A percentile compares a stretch with the other conserved stretches of the same genome.
These are phyloP conservation scores for Globisporangium cystogenes DNA, from an alignment of 352 stramenopile species.

Conservation along the genomic window DNA sequence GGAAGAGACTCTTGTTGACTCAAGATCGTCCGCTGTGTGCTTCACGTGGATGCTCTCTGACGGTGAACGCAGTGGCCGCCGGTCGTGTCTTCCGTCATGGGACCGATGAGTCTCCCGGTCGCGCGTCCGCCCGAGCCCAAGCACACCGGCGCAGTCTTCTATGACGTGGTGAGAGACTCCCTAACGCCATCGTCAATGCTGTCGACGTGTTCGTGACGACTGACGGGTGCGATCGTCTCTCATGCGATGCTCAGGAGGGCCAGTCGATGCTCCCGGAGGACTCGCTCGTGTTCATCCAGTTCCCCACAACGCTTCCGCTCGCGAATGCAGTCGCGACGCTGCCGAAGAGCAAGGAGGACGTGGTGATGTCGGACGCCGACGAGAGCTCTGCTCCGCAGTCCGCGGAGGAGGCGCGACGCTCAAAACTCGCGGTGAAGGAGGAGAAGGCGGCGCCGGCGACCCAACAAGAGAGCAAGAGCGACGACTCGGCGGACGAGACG, in stretches of 20 bases:
- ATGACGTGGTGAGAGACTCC: conserved; percentile 25
- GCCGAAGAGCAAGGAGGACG: conserved; percentile 23
- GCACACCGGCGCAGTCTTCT: conserved; percentile 60
- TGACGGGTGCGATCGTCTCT: not conserved
- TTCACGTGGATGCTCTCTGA: not conserved
- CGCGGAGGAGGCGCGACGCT: conserved; percentile 4
- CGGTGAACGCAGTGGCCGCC: conserved; percentile 51
- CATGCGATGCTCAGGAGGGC: conserved; percentile 17
- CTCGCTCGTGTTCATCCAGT: conserved; percentile 76
- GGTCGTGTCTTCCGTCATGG: conserved; percentile 71
- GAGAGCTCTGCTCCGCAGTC: not conserved
- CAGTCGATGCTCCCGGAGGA: conserved; percentile 57
- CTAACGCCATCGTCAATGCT: too few relatives aligned
- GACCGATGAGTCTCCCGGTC: conserved; percentile 77
- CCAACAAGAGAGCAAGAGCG: conserved; percentile 7
- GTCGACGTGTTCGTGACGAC: not conserved
- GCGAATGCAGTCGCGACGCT: conserved; percentile 33
- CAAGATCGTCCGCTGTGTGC: not conserved
- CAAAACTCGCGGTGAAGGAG: conserved; percentile 11
- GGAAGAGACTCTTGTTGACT: too few relatives aligned
- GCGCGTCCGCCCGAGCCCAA: conserved; percentile 57
- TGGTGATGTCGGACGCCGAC: conserved; percentile 27
- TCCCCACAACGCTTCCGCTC: conserved; percentile 78
- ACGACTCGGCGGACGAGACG: conserved; percentile 3
- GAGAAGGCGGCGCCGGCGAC: not conserved